Base-by-base conservation (phyloP, 495 filamentous ascomycete species). In the Trichoderma erinaceum region DNA sequence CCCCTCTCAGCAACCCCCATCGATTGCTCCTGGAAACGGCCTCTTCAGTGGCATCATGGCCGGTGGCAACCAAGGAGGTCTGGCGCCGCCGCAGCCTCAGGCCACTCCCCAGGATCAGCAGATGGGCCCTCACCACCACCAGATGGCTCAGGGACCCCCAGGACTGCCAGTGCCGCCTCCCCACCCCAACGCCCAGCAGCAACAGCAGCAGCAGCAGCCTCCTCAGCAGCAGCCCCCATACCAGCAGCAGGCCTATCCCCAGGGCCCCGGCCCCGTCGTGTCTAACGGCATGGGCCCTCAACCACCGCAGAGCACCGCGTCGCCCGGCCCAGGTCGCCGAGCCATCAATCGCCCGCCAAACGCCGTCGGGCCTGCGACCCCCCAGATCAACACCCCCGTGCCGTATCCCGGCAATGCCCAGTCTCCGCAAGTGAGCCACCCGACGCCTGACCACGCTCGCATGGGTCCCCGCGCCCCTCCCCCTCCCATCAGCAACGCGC, bases 31-130 rank as follows among this genome's bases (percentile, higher is more conserved):
- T 75, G 93, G 95, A 32, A 92, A 88, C 76, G 93, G 96, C 75
- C 83, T 97, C 48, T 98, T 99, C 74, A 90, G 92, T 70, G 92
- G 91, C 29, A 97, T 99, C 71, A 97, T 99, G 91, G 85, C 95
- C 69, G 94, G 93, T 68, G 90, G 88, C 74, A 88, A 87, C 73
- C 92, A 92, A 82, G 92, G 90, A 69, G 88, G 85, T 16, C 91
- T 92, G 68, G 89, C 90, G 70, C 90, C 97, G 74, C 93, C 92
- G 67, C 95, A 66, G 65, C 65, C 41, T 11, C 65, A 66, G 69
- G 87, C 87, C 73, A 84, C 86, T 71, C 83, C 86, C 69, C 80
- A 82, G 70, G 79, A 86, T 63, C 81, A 83, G 69, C 81, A 80
- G 29, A 78, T 78, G n/a, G 75, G 76, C 68, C 84, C 85, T 70